A percentile compares a stretch with the other conserved stretches of the same genome.
These are phyloP conservation scores for Curvularia lunata DNA, from an alignment of 2,329 filamentous ascomycete genomes.

Conservation along the genomic window DNA sequence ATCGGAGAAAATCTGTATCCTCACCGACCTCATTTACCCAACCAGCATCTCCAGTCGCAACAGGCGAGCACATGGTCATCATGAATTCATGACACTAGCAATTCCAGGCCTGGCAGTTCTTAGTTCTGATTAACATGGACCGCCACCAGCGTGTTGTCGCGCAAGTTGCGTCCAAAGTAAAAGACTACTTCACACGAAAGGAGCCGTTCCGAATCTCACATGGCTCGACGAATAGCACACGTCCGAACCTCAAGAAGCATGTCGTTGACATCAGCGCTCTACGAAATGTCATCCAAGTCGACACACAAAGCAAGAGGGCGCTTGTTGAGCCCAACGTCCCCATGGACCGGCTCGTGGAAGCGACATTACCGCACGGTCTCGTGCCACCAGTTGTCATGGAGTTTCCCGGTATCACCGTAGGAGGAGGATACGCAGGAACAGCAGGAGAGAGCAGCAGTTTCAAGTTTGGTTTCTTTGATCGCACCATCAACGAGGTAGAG, in stretches of 20 bases:
- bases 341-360: slow-evolving; percentile 68
- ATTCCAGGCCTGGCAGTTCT: slow-evolving; percentile 15
- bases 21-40: slow-evolving; percentile 8
- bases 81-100: slow-evolving; percentile 32
- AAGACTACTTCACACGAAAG: slow-evolving; percentile 58
- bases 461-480: slow-evolving; percentile 70
- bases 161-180: slow-evolving; percentile 55
- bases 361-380: slow-evolving; percentile 62
- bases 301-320: slow-evolving; percentile 60
- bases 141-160: slow-evolving; percentile 54
- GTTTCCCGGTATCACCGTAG: slow-evolving; percentile 74
- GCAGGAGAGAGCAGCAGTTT: slow-evolving; percentile 74
- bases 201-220: slow-evolving; percentile 77
- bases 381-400: slow-evolving; percentile 73
- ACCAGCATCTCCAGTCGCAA: slow-evolving; percentile 1
- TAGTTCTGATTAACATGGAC: slow-evolving; percentile 38
- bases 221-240: slow-evolving; percentile 78
- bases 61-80: slow-evolving; percentile 4
- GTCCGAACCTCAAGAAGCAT: slow-evolving; percentile 53
- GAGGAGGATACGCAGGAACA: slow-evolving; percentile 71
- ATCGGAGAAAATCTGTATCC: slow-evolving; percentile 21
- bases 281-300: slow-evolving; percentile 66
- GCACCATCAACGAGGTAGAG: slow-evolving; percentile 66
- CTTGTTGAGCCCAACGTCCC: slow-evolving; percentile 74
- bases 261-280: slow-evolving; percentile 72